Evolutionary conservation across 169 alveolate genomes (phyloP).

Genomic region (Theileria orientalis): DNA sequence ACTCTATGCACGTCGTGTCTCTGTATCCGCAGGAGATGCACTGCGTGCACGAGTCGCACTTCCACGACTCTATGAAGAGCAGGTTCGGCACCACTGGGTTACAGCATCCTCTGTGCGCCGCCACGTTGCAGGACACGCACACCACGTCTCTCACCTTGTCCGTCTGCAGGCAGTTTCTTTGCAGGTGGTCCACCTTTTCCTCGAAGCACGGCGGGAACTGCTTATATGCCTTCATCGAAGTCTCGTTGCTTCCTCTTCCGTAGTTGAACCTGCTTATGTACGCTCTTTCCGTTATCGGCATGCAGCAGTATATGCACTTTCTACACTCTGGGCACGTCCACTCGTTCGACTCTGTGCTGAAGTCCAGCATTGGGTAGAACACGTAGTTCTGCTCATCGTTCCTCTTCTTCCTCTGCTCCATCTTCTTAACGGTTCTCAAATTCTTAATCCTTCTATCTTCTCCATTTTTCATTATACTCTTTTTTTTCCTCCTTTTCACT

Average conservation of each 20-base stretch:
- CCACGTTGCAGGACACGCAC: constrained; percentile 71
- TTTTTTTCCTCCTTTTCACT: too few relatives aligned
- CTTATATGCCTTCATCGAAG: constrained; percentile 31
- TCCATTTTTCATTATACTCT: too few relatives aligned
- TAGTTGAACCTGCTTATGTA: constrained; percentile 29
- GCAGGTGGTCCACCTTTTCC: constrained; percentile 62
- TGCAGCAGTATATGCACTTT: constrained; percentile 44
- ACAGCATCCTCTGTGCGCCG: constrained; percentile 80
- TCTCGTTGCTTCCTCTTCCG: constrained; percentile 23
- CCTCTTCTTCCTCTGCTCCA: too few relatives aligned
- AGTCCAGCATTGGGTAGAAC: constrained; percentile 8
- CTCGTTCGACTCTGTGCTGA: constrained; percentile 1
- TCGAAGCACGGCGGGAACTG: constrained; percentile 57
- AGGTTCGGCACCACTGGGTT: constrained; percentile 74
- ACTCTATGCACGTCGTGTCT: constrained; percentile 63
- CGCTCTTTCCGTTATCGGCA: constrained; percentile 12
- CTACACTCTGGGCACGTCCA: constrained; percentile 50
- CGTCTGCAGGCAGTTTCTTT: constrained; percentile 50
- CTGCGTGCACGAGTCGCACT: constrained; percentile 74
- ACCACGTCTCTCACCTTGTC: constrained; percentile 58
- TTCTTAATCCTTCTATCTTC: too few relatives aligned
- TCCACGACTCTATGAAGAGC: constrained; percentile 67
- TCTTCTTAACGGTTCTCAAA: too few relatives aligned
- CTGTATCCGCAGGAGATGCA: constrained; percentile 75
- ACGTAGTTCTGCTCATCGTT: neutral